A percentile compares a stretch with the other conserved stretches of the same genome.
phyloP scores from a whole-genome alignment of 208 protist genomes.

The Leishmania major region DNA sequence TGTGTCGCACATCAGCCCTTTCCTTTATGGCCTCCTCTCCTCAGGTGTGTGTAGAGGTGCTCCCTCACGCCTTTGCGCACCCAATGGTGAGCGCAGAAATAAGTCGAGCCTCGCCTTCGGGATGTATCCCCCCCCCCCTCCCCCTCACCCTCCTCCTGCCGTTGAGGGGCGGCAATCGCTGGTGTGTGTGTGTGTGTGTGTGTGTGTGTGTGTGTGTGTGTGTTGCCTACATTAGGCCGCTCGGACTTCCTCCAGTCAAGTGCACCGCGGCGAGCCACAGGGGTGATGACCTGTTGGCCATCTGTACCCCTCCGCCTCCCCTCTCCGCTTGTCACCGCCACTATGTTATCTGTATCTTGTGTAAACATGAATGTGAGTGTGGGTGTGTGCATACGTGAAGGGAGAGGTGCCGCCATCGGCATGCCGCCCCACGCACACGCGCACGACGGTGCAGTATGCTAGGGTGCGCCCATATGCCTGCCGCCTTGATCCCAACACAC shows the following conservation, averaged over 20 bases:
- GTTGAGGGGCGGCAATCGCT: neutral
- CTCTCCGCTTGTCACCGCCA: neutral
- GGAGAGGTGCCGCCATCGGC: too few species aligned
- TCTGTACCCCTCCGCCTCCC: neutral
- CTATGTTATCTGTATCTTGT: neutral
- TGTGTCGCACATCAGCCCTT: neutral
- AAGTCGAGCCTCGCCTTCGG: neutral
- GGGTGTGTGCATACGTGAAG: neutral
- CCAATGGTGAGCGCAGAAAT: neutral
- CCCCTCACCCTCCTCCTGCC: neutral
- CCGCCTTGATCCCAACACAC: neutral
- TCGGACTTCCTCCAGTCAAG: neutral
- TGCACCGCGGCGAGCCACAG: neutral
- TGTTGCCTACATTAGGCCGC: neutral
- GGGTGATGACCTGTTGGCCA: neutral
- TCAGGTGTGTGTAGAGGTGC: neutral
- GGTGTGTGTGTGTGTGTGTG: neutral
- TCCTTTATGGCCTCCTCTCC: neutral
- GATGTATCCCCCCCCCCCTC: neutral
- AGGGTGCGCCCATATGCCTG: neutral
- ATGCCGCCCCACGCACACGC: neutral
- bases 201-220: neutral
- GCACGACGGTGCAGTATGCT: too few species aligned
- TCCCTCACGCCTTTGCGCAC: neutral
- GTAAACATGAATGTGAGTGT: neutral